These are phyloP conservation scores for Penicillium bialowiezense DNA, from an alignment of 495 filamentous ascomycete genomes.

Conservation along the genomic window DNA sequence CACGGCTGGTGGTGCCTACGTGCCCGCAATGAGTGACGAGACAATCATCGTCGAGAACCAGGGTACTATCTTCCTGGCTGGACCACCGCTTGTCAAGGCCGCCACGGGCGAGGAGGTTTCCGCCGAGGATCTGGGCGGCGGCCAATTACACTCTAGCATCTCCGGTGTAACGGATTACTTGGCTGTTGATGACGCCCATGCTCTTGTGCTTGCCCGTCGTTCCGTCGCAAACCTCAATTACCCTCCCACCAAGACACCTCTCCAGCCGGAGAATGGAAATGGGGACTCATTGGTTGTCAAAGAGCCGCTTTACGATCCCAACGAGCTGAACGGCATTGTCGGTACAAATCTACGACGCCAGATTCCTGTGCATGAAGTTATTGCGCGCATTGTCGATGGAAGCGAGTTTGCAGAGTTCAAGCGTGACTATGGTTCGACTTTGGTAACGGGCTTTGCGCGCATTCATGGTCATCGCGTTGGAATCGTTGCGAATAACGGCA, in stretches of 20 bases:
- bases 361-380: constrained; percentile 84
- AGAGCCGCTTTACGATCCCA: constrained; percentile 79
- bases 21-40: constrained; percentile 96
- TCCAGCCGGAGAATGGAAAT: constrained; percentile 18
- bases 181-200: constrained; percentile 91
- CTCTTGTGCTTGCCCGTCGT: constrained; percentile 79
- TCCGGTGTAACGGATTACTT: constrained; percentile 97
- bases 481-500: constrained; percentile 95
- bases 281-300: constrained; percentile 27
- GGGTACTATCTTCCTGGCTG: constrained; percentile 94
- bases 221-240: constrained; percentile 88
- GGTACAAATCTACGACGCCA: constrained; percentile 83
- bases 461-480: constrained; percentile 92
- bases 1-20: constrained; percentile 93
- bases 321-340: constrained; percentile 83
- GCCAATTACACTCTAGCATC: constrained; percentile 84
- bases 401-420: constrained; percentile 94
- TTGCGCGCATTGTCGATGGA: constrained; percentile 91
- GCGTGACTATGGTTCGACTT: constrained; percentile 81
- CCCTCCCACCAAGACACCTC: constrained; percentile 43
- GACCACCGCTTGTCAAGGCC: constrained; percentile 92
- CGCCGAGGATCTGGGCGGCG: constrained; percentile 91
- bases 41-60: constrained; percentile 93
- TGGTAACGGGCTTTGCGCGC: constrained; percentile 88
- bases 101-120: constrained; percentile 92